Percentiles rank a stretch among this genome's conserved stretches.
phyloP scores from a whole-genome alignment of 176 grass and related monocot genomes.

The Aegilops speltoides region DNA sequence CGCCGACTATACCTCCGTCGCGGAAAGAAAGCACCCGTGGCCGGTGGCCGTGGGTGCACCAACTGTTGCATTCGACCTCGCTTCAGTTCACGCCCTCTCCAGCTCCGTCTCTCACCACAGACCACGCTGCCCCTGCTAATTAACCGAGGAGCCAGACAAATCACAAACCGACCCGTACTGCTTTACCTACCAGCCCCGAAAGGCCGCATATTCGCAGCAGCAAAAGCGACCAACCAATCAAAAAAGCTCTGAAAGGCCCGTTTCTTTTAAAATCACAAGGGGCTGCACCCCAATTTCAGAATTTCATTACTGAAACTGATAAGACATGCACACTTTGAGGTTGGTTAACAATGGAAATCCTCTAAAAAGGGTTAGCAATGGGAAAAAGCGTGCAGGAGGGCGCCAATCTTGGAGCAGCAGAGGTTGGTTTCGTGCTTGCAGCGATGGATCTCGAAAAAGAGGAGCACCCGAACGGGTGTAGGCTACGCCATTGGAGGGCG shows the following conservation, averaged over 20 bases:
- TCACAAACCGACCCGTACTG: too few species aligned
- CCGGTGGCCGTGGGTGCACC: not conserved
- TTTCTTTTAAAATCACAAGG: too few species aligned
- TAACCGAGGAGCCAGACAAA: not conserved
- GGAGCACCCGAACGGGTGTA: not conserved
- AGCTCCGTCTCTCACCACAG: not conserved
- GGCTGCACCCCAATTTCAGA: too few species aligned
- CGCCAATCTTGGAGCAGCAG: not conserved
- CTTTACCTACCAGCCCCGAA: not conserved
- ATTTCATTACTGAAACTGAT: too few species aligned
- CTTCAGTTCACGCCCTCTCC: too few species aligned
- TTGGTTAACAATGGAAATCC: not conserved
- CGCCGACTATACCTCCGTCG: not conserved
- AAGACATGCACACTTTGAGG: too few species aligned
- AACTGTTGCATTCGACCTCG: not conserved
- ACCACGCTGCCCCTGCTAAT: too few species aligned
- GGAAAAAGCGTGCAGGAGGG: not conserved
- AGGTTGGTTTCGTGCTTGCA: conserved; percentile 36
- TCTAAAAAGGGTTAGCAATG: not conserved
- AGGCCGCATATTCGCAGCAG: not conserved
- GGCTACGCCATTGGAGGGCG: conserved; percentile 13
- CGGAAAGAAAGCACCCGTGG: not conserved
- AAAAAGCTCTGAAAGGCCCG: too few species aligned
- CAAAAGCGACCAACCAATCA: not conserved
- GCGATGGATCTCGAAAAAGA: not conserved